Percentiles rank a stretch among this genome's conserved stretches.
phyloP scores from a whole-genome alignment of 2,329 filamentous ascomycete species.

The Penicillium sp. region DNA sequence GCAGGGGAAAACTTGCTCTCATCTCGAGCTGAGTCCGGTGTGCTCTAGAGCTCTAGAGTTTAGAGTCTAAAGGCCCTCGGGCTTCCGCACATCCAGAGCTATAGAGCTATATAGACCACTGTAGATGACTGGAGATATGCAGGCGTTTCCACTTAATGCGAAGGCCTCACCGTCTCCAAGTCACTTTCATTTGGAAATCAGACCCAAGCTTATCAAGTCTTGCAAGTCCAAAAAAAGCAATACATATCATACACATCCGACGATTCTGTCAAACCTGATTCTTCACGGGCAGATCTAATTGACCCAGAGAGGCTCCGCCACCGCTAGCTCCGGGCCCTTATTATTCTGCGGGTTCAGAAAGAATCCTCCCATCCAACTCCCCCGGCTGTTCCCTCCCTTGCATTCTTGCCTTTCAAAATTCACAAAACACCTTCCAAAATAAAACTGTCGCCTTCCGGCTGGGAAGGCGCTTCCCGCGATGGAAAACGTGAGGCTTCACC shows the following conservation, averaged over 20 bases:
- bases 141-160: no score
- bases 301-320: slow-evolving; percentile 31
- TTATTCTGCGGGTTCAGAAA: slow-evolving; percentile 22
- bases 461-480: slow-evolving; percentile 43
- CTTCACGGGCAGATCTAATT: slow-evolving; percentile 7
- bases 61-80: no score
- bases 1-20: neutral
- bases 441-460: slow-evolving; percentile 28
- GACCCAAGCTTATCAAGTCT: no score
- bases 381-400: slow-evolving; percentile 10
- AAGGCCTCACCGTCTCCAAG: no score
- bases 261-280: neutral
- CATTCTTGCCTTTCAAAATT: slow-evolving; percentile 11
- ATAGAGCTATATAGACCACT: no score
- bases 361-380: slow-evolving; percentile 20
- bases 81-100: no score
- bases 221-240: no score
- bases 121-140: no score
- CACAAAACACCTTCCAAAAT: slow-evolving; percentile 12
- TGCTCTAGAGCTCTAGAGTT: neutral
- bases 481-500: slow-evolving; percentile 45
- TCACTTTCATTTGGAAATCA: no score
- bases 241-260: neutral
- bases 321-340: slow-evolving; percentile 27
- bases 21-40: neutral